Conservation (phyloP, 1,139 yeast species). For the Hansenula lynferdii region DNA sequence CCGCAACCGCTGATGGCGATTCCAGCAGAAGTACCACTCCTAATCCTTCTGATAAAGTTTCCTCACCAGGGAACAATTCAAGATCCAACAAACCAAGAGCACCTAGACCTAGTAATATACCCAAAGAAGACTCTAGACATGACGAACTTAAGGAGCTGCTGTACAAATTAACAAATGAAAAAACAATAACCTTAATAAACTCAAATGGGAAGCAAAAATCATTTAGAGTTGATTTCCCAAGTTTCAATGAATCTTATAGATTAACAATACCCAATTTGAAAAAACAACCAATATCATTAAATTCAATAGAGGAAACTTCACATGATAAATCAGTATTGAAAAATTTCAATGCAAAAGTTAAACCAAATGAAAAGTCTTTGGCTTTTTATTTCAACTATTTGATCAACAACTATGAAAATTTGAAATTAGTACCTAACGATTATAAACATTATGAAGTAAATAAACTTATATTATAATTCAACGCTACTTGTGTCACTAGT, state of each 20-base stretch:
- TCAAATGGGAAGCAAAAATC: conserved; percentile 14
- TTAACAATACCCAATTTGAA: conserved; percentile 14
- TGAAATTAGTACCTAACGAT: conserved; percentile 6
- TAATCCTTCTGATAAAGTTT: not conserved
- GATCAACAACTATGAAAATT: conserved; percentile 14
- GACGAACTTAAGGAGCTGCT: not conserved
- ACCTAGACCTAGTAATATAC: not conserved
- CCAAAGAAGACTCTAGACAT: not conserved
- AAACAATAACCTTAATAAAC: conserved; percentile 12
- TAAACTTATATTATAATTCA: conserved; percentile 2
- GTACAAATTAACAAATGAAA: not conserved
- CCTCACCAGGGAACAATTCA: no score
- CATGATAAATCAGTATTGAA: conserved; percentile 1
- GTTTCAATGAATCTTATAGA: conserved; percentile 8
- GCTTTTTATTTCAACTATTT: conserved; percentile 16
- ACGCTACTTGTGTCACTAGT: no score
- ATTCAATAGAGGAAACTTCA: not conserved
- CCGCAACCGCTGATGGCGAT: not conserved
- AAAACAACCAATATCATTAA: conserved; percentile 4
- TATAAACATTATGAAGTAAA: conserved; percentile 13
- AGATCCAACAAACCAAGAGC: not conserved
- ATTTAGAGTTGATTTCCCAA: conserved; percentile 9
- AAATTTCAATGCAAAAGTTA: conserved; percentile 5
- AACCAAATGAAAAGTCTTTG: conserved; percentile 1
- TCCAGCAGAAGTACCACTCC: not conserved